phyloP scores from a whole-genome alignment of 176 grass and related monocot genomes.

The Carex scoparia region DNA sequence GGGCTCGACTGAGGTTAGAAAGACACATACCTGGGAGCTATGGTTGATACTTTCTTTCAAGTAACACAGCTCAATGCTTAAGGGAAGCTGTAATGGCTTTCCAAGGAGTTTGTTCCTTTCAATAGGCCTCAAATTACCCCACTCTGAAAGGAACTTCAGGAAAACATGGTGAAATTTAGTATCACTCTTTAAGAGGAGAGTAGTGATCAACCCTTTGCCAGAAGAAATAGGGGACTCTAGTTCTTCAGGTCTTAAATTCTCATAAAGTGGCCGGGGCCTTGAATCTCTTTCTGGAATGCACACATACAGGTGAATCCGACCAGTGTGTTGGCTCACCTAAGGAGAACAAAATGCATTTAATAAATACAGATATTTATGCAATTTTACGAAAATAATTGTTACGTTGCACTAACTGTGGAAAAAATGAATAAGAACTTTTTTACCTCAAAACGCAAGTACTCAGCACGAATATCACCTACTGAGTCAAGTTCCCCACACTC shows the following conservation, averaged over 20 bases:
- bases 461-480: conserved; percentile 48
- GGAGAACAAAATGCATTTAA: conserved; percentile 14
- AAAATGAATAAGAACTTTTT: not conserved
- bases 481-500: conserved; percentile 28
- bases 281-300: conserved; percentile 73
- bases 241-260: conserved; percentile 95
- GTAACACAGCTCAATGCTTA: conserved; percentile 79
- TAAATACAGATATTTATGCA: conserved; percentile 9
- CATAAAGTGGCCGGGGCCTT: conserved; percentile 73
- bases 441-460: conserved; percentile 87
- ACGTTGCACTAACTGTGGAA: conserved; percentile 4
- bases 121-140: conserved; percentile 74
- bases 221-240: conserved; percentile 45
- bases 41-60: conserved; percentile 63
- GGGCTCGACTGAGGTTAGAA: not conserved
- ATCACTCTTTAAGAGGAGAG: conserved; percentile 50
- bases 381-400: conserved; percentile 4
- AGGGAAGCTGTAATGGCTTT: conserved; percentile 83
- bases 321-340: conserved; percentile 90
- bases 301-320: conserved; percentile 81
- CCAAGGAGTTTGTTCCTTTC: conserved; percentile 71
- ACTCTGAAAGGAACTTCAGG: conserved; percentile 74
- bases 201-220: conserved; percentile 28
- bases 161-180: conserved; percentile 60
- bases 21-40: conserved; percentile 41